Conservation (phyloP, 352 stramenopile genomes). For the Globisporangium cylindrosporum region DNA sequence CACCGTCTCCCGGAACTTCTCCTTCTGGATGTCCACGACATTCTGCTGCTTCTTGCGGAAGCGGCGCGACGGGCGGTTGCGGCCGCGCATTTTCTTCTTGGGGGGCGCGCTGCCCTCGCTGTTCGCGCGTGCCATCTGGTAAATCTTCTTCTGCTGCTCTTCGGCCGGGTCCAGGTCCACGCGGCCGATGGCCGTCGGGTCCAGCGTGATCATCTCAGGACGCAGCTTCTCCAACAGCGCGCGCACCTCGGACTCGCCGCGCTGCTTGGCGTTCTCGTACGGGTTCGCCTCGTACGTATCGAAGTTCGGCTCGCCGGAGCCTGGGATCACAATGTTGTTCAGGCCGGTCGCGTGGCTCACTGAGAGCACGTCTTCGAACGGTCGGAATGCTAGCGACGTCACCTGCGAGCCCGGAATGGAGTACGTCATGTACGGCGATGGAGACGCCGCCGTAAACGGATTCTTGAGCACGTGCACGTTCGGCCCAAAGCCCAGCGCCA, state of each 20-base stretch:
- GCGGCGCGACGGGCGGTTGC: constrained; percentile 96
- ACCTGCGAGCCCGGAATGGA: constrained; percentile 80
- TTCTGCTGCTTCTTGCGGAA: constrained; percentile 98
- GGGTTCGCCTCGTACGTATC: constrained; percentile 98
- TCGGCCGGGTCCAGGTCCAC: constrained; percentile 90
- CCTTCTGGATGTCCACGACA: constrained; percentile 94
- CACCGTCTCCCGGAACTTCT: constrained; percentile 88
- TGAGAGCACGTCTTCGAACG: constrained; percentile 97
- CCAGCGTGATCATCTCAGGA: constrained; percentile 97
- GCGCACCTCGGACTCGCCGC: constrained; percentile 95
- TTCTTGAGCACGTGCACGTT: constrained; percentile 93
- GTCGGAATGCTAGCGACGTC: constrained; percentile 93
- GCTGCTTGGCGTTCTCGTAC: constrained; percentile 95
- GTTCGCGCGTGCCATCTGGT: constrained; percentile 74
- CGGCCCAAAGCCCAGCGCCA: constrained; percentile 92
- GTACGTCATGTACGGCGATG: constrained; percentile 91
- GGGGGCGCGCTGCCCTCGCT: constrained; percentile 57
- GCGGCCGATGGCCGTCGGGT: constrained; percentile 91
- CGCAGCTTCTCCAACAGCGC: constrained; percentile 97
- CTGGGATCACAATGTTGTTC: constrained; percentile 92
- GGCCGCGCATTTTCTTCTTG: constrained; percentile 97
- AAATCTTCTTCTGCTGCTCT: constrained; percentile 82
- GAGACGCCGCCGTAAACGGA: constrained; percentile 71
- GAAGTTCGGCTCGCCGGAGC: constrained; percentile 96
- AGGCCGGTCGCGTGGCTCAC: constrained; percentile 91